Evolutionary conservation across 2,329 filamentous ascomycete species (phyloP).

Genomic region (Periconia macrospinosa): DNA sequence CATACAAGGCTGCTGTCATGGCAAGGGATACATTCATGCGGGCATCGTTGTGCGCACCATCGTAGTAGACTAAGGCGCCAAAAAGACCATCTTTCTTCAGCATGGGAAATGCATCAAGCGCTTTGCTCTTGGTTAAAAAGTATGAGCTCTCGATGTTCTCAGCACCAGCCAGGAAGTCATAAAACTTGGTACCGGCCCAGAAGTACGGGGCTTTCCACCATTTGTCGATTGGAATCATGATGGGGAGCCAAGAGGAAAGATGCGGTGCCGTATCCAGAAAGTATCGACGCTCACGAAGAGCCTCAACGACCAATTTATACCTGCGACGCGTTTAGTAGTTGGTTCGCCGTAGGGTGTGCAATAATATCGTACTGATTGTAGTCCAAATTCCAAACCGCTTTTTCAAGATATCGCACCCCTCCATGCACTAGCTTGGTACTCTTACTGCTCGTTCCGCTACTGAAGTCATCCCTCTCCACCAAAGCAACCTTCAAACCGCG

Average conservation of each 20-base stretch:
- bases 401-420: conserved; percentile 82
- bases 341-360: neutral
- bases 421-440: conserved; percentile 87
- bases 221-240: conserved; percentile 78
- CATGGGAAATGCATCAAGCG: conserved; percentile 86
- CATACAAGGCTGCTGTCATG: conserved; percentile 86
- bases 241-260: conserved; percentile 77
- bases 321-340: conserved; percentile 25
- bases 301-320: conserved; percentile 76
- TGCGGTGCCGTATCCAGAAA: conserved; percentile 83
- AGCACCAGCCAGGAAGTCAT: conserved; percentile 81
- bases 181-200: conserved; percentile 77
- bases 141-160: conserved; percentile 90
- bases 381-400: conserved; percentile 83
- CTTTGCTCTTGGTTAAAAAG: conserved; percentile 83
- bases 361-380: conserved; percentile 67
- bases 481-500: conserved; percentile 78
- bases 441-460: conserved; percentile 80
- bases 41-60: conserved; percentile 89
- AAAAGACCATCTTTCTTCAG: conserved; percentile 76
- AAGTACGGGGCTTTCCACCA: conserved; percentile 86
- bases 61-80: conserved; percentile 86
- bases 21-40: conserved; percentile 89
- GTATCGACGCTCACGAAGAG: conserved; percentile 78
- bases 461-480: conserved; percentile 83